A percentile compares a stretch with the other conserved stretches of the same genome.
Evolutionary conservation across 768 basidiomycete genomes (phyloP).

Genomic region (Pholiota microspora): DNA sequence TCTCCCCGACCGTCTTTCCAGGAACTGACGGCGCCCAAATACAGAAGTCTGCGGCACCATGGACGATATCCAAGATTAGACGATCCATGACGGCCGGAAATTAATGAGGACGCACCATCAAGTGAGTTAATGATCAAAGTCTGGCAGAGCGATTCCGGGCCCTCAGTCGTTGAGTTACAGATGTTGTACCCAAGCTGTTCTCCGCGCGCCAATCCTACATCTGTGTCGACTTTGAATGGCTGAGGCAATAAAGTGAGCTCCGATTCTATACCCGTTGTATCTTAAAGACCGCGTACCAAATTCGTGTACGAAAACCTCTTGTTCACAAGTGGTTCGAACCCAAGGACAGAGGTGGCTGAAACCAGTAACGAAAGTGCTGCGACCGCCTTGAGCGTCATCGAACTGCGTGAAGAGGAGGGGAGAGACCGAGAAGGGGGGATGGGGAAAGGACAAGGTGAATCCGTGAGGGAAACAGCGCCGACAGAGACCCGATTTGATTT

Average conservation of each 20-base stretch:
- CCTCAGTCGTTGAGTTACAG: constrained; percentile 67
- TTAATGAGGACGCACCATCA: constrained; percentile 29
- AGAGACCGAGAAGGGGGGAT: background rate
- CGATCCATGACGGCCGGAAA: background rate
- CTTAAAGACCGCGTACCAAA: constrained; percentile 32
- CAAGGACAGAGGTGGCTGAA: background rate
- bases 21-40: constrained; percentile 58
- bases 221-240: constrained; percentile 37
- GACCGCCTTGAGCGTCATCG: background rate
- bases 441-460: too few species aligned
- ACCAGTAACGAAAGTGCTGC: background rate
- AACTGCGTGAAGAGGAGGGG: background rate
- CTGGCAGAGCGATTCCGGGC: constrained; percentile 57
- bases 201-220: constrained; percentile 31
- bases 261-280: constrained; percentile 81
- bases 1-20: constrained; percentile 58
- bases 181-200: constrained; percentile 62
- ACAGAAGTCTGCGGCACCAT: constrained; percentile 66
- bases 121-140: constrained; percentile 57
- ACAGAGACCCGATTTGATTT: background rate
- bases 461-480: background rate
- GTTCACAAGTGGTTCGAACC: constrained; percentile 3
- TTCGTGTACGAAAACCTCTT: constrained; percentile 14
- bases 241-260: constrained; percentile 70
- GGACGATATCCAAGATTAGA: constrained; percentile 26